Conservation (phyloP, 257 asterid genomes). For the Henckelia pumila region DNA sequence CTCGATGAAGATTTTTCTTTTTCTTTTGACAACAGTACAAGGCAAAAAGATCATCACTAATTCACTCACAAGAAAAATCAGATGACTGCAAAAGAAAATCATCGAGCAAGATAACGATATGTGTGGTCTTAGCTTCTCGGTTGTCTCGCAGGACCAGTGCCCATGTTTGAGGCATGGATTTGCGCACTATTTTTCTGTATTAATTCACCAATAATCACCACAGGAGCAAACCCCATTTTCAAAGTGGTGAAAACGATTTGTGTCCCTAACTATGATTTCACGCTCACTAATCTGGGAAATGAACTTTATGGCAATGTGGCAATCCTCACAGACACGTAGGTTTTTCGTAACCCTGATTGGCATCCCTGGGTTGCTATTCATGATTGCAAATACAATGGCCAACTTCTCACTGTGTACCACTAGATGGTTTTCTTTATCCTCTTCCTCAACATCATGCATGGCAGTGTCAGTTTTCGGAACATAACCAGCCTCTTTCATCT, state of each 20-base stretch:
- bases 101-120: not conserved
- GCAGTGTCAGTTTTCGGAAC: conserved; percentile 69
- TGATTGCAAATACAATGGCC: conserved; percentile 75
- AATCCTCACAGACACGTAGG: conserved; percentile 83
- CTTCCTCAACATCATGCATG: conserved; percentile 91
- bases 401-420: conserved; percentile 84
- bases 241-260: conserved; percentile 83
- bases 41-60: no score
- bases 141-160: not conserved
- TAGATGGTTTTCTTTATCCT: conserved; percentile 82
- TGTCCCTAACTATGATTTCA: conserved; percentile 69
- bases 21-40: no score
- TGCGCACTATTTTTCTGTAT: not conserved
- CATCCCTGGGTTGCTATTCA: conserved; percentile 50
- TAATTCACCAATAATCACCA: conserved; percentile 85
- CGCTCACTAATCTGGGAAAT: conserved; percentile 71
- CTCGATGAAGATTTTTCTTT: no score
- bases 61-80: no score
- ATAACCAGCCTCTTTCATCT: conserved; percentile 80
- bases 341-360: conserved; percentile 75
- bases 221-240: no score
- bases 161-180: not conserved
- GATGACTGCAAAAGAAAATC: not conserved
- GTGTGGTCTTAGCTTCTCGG: not conserved
- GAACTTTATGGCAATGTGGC: conserved; percentile 73